These are phyloP conservation scores for Neurospora sp. DNA, from an alignment of 495 filamentous ascomycete species.

Conservation along the genomic window DNA sequence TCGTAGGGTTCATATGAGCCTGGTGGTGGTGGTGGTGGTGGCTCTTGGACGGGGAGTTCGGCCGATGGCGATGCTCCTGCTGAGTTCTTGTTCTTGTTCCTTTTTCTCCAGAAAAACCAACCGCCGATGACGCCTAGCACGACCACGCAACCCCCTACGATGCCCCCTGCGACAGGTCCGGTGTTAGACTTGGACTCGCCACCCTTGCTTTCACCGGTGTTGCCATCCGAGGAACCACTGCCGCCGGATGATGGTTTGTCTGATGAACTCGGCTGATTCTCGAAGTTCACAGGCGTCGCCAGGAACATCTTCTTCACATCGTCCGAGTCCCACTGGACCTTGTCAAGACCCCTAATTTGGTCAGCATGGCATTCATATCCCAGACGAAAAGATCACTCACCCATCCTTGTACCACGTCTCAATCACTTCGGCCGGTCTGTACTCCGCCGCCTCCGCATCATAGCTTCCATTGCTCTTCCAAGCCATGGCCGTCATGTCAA, in stretches of 20 bases:
- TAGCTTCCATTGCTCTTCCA: constrained; percentile 4
- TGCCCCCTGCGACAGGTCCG: neutral
- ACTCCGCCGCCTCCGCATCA: neutral
- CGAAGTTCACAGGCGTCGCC: neutral
- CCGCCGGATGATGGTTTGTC: neutral
- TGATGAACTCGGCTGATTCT: neutral
- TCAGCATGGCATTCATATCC: neutral
- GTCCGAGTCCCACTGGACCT: neutral
- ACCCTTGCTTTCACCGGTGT: neutral
- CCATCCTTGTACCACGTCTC: constrained; percentile 3
- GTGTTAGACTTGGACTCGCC: neutral
- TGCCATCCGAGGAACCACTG: neutral
- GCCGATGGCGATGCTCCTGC: neutral
- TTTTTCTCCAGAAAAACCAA: neutral
- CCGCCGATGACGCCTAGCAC: neutral
- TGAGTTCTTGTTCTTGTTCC: neutral
- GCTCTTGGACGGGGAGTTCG: neutral
- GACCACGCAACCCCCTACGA: neutral
- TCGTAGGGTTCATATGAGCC: neutral
- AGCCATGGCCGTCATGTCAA: constrained; percentile 7
- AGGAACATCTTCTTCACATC: neutral
- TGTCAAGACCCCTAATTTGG: neutral
- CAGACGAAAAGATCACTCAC: neutral
- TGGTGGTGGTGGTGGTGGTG: neutral
- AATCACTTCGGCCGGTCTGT: neutral